Percentiles rank a stretch among this genome's conserved stretches.
Evolutionary conservation across 768 basidiomycete genomes (phyloP).

Genomic region (Suillus sp.): DNA sequence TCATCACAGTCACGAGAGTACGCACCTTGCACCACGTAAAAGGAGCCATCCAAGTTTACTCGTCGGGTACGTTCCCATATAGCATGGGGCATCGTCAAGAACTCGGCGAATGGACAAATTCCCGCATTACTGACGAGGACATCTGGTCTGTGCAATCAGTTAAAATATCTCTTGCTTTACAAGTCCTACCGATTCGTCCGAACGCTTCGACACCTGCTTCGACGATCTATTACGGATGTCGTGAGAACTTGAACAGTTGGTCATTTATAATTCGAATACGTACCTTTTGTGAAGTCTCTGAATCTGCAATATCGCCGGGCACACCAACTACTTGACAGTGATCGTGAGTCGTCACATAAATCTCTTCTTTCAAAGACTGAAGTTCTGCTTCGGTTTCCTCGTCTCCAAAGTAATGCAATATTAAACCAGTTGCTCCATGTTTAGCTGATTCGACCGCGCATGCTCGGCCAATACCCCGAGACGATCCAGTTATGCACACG

Average conservation of each 20-base stretch:
- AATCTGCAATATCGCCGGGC: constrained; percentile 65
- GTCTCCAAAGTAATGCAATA: constrained; percentile 72
- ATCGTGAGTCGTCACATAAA: constrained; percentile 38
- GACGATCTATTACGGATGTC: constrained; percentile 51
- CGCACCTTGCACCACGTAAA: constrained; percentile 67
- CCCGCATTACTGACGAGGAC: constrained; percentile 61
- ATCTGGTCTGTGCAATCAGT: constrained; percentile 29
- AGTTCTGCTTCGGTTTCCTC: constrained; percentile 53
- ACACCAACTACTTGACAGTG: constrained; percentile 47
- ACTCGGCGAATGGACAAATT: constrained; percentile 78
- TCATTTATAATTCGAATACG: constrained; percentile 13
- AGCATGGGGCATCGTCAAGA: constrained; percentile 56
- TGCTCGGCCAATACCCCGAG: constrained; percentile 71
- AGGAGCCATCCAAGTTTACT: constrained; percentile 76
- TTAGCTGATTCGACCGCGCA: constrained; percentile 66
- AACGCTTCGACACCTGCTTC: constrained; percentile 58
- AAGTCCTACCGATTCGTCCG: constrained; percentile 59
- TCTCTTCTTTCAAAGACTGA: constrained; percentile 44
- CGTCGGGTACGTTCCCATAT: constrained; percentile 48
- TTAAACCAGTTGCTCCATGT: constrained; percentile 63
- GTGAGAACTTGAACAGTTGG: not conserved
- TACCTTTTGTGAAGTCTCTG: constrained; percentile 58
- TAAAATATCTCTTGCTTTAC: not conserved
- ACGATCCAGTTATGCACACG: constrained; percentile 73
- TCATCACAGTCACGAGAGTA: not conserved